phyloP scores from a whole-genome alignment of 805 yeast genomes.

The Kodamaea kakaduensis region DNA sequence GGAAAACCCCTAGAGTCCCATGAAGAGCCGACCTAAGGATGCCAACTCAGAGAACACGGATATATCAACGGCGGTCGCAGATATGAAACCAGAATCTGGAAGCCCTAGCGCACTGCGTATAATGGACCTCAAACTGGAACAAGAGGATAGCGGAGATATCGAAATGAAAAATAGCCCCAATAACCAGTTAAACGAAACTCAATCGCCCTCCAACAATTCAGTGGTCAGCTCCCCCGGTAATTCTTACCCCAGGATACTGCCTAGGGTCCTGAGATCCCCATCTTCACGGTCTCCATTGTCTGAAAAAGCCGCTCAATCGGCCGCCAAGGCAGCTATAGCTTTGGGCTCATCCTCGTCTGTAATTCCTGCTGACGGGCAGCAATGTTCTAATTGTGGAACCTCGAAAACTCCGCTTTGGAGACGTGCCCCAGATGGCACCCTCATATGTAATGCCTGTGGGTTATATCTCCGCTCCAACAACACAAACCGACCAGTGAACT shows the following conservation, averaged over 20 bases:
- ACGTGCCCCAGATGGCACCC: constrained; percentile 52
- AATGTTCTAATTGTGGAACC: constrained; percentile 54
- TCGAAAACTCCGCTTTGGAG: constrained; percentile 58
- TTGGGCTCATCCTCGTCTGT: neutral
- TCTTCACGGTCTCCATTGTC: too few species aligned
- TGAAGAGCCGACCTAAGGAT: neutral
- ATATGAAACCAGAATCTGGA: neutral
- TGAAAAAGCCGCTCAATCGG: too few species aligned
- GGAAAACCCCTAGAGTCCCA: too few species aligned
- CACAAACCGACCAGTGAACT: constrained; percentile 60
- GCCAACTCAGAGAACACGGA: neutral
- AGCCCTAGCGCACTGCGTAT: too few species aligned
- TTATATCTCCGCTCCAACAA: constrained; percentile 56
- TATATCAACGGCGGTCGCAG: neutral
- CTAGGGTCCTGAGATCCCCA: too few species aligned
- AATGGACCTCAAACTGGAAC: too few species aligned
- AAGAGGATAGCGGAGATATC: too few species aligned
- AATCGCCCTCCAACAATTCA: too few species aligned
- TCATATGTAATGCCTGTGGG: constrained; percentile 60
- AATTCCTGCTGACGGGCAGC: constrained; percentile 31
- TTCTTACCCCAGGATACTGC: too few species aligned
- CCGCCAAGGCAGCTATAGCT: neutral
- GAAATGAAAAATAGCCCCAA: too few species aligned
- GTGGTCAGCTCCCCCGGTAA: too few species aligned
- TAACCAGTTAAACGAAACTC: too few species aligned